Evolutionary conservation across 2,329 filamentous ascomycete species (phyloP).

Genomic region (Keithomyces neogunnii): DNA sequence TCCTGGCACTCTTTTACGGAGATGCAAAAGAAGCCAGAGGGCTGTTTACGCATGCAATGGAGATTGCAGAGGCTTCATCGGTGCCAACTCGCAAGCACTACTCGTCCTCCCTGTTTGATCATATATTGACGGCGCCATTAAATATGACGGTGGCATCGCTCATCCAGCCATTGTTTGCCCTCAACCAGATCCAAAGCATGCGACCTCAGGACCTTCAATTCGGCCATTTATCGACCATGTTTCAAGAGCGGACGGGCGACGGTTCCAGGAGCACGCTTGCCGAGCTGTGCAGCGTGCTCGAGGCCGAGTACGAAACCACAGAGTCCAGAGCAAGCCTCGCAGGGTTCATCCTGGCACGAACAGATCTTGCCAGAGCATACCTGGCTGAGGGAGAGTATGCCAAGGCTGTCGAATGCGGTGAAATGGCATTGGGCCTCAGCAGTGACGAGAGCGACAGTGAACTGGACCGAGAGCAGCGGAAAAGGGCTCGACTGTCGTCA

Average conservation of each 20-base stretch:
- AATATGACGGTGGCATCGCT: conserved; percentile 50
- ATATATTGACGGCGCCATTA: conserved; percentile 53
- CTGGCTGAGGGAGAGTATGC: conserved; percentile 60
- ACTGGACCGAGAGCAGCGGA: conserved; percentile 55
- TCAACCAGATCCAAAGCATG: conserved; percentile 71
- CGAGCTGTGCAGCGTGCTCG: conserved; percentile 59
- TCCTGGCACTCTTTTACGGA: conserved; percentile 70
- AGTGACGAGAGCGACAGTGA: conserved; percentile 61
- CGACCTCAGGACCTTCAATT: conserved; percentile 62
- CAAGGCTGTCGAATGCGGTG: conserved; percentile 68
- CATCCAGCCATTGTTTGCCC: conserved; percentile 80
- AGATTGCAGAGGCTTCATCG: conserved; percentile 74
- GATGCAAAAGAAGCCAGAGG: conserved; percentile 69
- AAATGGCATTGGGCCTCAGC: conserved; percentile 71
- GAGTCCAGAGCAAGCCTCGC: conserved; percentile 69
- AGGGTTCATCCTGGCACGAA: conserved; percentile 72
- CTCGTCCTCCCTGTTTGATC: conserved; percentile 72
- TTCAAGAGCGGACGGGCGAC: conserved; percentile 73
- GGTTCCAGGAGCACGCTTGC: conserved; percentile 50
- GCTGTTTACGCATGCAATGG: conserved; percentile 89
- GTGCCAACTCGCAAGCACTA: conserved; percentile 71
- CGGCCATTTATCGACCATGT: conserved; percentile 69
- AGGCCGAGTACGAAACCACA: conserved; percentile 75
- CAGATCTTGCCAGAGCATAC: conserved; percentile 78
- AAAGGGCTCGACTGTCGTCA: conserved; percentile 69